Evolutionary conservation across 192 early-diverging fungal species (phyloP), one percentile per base, ranked within the genome.

Genomic region (Backusella australiensis): DNA sequence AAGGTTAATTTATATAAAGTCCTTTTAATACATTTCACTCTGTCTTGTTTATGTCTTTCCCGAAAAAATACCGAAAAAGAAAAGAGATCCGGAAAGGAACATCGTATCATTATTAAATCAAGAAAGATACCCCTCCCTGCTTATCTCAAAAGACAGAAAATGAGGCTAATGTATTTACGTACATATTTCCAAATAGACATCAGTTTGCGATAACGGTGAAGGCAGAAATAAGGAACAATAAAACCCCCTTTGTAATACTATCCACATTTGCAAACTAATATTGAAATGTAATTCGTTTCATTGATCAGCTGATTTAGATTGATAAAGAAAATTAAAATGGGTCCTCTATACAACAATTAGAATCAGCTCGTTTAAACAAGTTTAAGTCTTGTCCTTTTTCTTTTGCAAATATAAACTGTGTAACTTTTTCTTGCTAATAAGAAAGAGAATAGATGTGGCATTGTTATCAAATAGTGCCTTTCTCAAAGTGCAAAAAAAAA

Each of bases 401-500:
- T 56, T 59, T 59, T 59, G 26, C 56, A 26, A 59, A 59, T 59
- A 59, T 59, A 26, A 59, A 59, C 56, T 23, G 56, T 59, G 56
- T 59, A 59, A 59, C 56, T 59, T 26, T 12, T 26, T 26, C 1
- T 26, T 59, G 3, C n/a, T 59, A 26, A 23, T 7, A 56, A 56
- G 0, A 56, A 23, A 23, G 21, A 32, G 32, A 32, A 32, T 32
- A 32, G 32, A 3, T 56, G 19, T 49, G 46, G 21, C 23, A 23
- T 56, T 56, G 53, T 23, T 52, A n/a, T 52, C 42, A 44, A 52
- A n/a, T 21, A 38, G 36, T 9, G 6, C 9, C 9, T 38, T 52
- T 52, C 19, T 52, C n/a, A 52, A 19, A 6, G n/a, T 52, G 17
- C 19, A 52, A 52, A 4, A n/a, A 52, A 52, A 4, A n/a, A 52